phyloP scores from a whole-genome alignment of 768 basidiomycete species.

The Sarcomyxa edulis region DNA sequence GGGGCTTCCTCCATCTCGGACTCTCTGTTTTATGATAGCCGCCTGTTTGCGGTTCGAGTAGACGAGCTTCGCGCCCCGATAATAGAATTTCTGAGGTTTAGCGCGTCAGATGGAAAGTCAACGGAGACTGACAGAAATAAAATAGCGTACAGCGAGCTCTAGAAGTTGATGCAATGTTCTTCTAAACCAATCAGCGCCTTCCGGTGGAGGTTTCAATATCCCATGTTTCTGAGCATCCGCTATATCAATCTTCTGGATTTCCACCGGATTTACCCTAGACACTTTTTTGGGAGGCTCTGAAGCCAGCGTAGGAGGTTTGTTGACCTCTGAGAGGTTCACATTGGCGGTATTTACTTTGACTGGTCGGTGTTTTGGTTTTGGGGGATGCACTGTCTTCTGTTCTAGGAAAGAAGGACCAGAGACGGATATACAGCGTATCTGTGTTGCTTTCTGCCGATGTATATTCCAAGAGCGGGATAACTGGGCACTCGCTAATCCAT shows the following conservation, averaged over 20 bases:
- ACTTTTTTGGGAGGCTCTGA: no score
- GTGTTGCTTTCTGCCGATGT: no score
- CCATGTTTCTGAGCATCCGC: conserved; percentile 63
- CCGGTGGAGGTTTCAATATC: conserved; percentile 61
- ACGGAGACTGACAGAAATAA: conserved; percentile 4
- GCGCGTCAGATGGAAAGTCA: neutral
- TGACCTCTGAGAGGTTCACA: no score
- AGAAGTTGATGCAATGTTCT: conserved; percentile 44
- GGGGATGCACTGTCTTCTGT: no score
- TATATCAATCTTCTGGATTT: conserved; percentile 62
- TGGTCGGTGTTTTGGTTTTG: no score
- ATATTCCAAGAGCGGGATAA: no score
- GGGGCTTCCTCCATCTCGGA: conserved; percentile 53
- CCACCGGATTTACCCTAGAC: no score
- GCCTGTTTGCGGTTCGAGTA: conserved; percentile 54
- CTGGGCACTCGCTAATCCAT: no score
- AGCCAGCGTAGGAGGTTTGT: no score
- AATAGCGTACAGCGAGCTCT: conserved; percentile 35
- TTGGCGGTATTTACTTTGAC: no score
- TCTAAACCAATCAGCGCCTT: conserved; percentile 50
- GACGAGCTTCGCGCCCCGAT: conserved; percentile 68
- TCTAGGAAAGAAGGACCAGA: no score
- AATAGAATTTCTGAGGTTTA: conserved; percentile 83
- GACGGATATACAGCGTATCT: no score
- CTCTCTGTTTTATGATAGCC: conserved; percentile 47